Evolutionary conservation across 1,284 basidiomycete genomes (phyloP), one percentile per base, ranked within the genome.

Genomic region (Marasmius oreades): DNA sequence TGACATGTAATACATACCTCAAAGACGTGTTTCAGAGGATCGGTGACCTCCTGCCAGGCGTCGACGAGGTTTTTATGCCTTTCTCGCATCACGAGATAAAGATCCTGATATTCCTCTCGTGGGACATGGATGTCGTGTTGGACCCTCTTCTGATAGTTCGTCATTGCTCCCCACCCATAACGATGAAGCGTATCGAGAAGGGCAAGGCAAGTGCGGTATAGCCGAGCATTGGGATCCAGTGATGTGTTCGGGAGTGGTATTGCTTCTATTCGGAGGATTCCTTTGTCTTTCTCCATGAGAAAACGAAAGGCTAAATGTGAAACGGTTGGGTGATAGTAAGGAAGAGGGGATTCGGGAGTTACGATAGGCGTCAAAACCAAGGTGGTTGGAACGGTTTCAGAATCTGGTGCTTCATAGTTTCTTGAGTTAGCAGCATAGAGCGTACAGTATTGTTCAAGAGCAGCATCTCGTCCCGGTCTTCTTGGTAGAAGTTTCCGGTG

Each of bases 1-100:
- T 3, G 28, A 18, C 26, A 14, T 7, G 26, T 23, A 14, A 16
- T 52, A 53, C 73, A 55, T 57, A 85, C 90, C 80, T 90, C 91
- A 62, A 90, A 94, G 4, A 95, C 90, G 70, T 95, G 91, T 70
- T 95, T 92, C 52, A 86, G 67, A 7, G 92, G 88, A 74, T 95
- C 86, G 0, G 93, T 90, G 1, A 77, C 80, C 63, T 95, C 93
- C 46, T 81, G 77, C 85, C 95, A 98, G 4, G 81, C 77, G 61
- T 79, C 73, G 1, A 90, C 84, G 11, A 93, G 72, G 62, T 87
- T 79, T 60, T 88, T 90, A 72, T 97, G 85, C 22, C 89, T 78
- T 61, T 91, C 88, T 55, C 95, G 85, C 78, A 98, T 87, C 1
- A 84, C 64, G 33, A 95, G 81, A 65, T 98, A 99, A 3, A 95